These are phyloP conservation scores for Pittosporum tobira DNA, from an alignment of 129 eudicot species.

Conservation along the genomic window DNA sequence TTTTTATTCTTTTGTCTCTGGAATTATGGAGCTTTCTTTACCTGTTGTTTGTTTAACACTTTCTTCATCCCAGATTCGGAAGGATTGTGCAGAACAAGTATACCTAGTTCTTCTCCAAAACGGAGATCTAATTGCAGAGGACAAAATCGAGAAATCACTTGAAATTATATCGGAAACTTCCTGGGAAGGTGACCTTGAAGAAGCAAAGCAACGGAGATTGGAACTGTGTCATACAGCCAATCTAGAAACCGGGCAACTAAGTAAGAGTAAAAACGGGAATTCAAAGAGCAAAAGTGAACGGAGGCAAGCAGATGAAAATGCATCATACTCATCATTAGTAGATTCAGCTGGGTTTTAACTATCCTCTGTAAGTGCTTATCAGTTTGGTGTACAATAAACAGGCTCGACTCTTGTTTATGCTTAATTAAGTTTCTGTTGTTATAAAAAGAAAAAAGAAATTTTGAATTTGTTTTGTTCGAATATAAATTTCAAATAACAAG, in stretches of 20 bases:
- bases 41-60: background rate
- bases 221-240: slow-evolving; percentile 49
- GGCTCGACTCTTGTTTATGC: no score
- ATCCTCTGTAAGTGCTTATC: background rate
- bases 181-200: slow-evolving; percentile 89
- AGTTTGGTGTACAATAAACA: background rate
- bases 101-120: slow-evolving; percentile 86
- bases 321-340: slow-evolving; percentile 49
- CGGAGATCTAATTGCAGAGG: slow-evolving; percentile 47
- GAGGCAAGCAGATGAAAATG: slow-evolving; percentile 39
- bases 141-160: slow-evolving; percentile 53
- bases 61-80: slow-evolving; percentile 54
- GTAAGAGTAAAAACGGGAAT: background rate
- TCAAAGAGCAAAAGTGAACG: slow-evolving; percentile 8
- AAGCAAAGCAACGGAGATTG: slow-evolving; percentile 54
- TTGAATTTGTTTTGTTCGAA: no score
- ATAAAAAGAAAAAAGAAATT: no score
- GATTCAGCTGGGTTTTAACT: slow-evolving; percentile 48
- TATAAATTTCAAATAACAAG: no score
- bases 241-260: slow-evolving; percentile 35
- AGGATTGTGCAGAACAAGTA: slow-evolving; percentile 93
- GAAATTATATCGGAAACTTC: slow-evolving; percentile 79
- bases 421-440: no score
- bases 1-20: no score
- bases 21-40: background rate